Evolutionary conservation across 116 monocot genomes (phyloP), one percentile per base, ranked within the genome.

Genomic region (Zostera marina): DNA sequence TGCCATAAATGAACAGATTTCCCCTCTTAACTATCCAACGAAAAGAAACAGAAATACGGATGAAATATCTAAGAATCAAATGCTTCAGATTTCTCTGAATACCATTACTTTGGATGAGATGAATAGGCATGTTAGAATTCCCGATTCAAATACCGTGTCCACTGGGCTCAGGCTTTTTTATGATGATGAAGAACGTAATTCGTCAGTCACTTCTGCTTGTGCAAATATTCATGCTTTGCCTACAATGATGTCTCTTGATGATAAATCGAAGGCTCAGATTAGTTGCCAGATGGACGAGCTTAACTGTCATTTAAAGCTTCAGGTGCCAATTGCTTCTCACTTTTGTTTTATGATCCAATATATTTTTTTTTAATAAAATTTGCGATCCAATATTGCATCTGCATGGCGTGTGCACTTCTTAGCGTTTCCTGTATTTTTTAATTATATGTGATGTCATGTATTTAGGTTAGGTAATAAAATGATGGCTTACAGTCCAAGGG

Each of bases 101-200:
- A 70, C 58, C 68, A 51, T 71, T 56, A 43, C 11, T 22, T 64
- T 52, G 44, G 70, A 71, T 52, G 66, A 79, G 22, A 26, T 22
- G 48, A 62, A 66, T 63, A 62, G 43, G 22, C 44, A 64, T 44
- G 24, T 40, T 25, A 71, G 53, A 20, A 53, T 74, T 43, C 59
- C 66, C 20, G 70, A 76, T 46, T 53, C 65, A 66, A 84, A 70
- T 58, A 58, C 59, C 66, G 84, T 84, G 22, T 84, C 84, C 51
- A 84, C 84, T 65, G 84, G 84, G 44, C 54, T 84, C 15, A 79
- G 76, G 59, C 70, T 84, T 1, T 84, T 73, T 39, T 71, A 79
- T 56, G 84, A 84, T 38, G 79, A 84, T 16, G 79, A 84, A 56
- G 84, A 79, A 54, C 79, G 47, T 56, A 76, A 79, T 41, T 84